Evolutionary conservation across 2,329 filamentous ascomycete species (phyloP).

Genomic region (Arthrobotrys sinensis): DNA sequence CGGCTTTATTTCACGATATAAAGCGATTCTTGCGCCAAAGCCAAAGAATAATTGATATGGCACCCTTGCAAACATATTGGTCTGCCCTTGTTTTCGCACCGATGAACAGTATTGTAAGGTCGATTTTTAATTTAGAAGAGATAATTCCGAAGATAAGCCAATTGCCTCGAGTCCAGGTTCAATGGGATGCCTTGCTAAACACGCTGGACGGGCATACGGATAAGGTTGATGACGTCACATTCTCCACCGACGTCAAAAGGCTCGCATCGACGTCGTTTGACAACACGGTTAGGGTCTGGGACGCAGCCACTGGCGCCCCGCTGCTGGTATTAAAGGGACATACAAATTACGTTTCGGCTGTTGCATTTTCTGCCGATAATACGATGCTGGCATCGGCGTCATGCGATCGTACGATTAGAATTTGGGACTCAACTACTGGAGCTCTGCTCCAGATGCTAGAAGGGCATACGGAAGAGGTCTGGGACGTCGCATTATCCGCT

Average conservation of each 20-base stretch:
- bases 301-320: conserved; percentile 31
- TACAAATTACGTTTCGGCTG: conserved; percentile 9
- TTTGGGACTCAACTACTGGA: conserved; percentile 29
- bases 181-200: not conserved
- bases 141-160: not conserved
- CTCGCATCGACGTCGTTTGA: conserved; percentile 97
- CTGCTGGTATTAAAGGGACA: conserved; percentile 72
- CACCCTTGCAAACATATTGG: conserved; percentile 35
- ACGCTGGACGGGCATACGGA: not conserved
- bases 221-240: not conserved
- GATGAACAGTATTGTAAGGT: conserved; percentile 16
- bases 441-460: not conserved
- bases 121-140: conserved; percentile 4
- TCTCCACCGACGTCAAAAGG: conserved; percentile 84
- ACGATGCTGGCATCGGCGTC: conserved; percentile 95
- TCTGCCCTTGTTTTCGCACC: conserved; percentile 31
- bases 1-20: conserved; percentile 19
- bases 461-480: conserved; percentile 2
- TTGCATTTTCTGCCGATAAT: conserved; percentile 78
- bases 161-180: not conserved
- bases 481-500: conserved; percentile 11
- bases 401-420: conserved; percentile 76
- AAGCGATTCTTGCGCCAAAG: conserved; percentile 40
- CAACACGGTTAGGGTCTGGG: conserved; percentile 75
- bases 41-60: not conserved